These are phyloP conservation scores for Oenanthe sinensis DNA, from an alignment of 129 eudicot species.

Conservation along the genomic window DNA sequence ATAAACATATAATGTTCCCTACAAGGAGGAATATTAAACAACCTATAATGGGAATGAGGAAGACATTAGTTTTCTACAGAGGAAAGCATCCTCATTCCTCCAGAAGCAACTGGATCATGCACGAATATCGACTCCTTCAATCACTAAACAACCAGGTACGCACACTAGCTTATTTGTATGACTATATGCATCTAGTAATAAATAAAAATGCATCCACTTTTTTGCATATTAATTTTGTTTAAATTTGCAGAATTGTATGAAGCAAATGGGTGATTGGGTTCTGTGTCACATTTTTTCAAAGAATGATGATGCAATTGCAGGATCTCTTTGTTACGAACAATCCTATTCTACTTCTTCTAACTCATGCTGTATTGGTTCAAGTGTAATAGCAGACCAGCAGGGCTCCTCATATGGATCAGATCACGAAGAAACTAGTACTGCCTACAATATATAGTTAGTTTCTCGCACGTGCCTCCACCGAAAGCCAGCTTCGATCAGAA, in stretches of 20 bases:
- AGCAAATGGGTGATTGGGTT: conserved; percentile 63
- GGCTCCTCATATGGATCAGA: conserved; percentile 31
- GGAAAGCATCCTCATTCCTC: conserved; percentile 33
- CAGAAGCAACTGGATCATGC: conserved; percentile 73
- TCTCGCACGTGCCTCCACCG: not conserved
- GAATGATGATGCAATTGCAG: conserved; percentile 13
- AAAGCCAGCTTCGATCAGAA: not conserved
- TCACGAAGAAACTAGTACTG: conserved; percentile 15
- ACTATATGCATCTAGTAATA: not conserved
- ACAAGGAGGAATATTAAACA: conserved; percentile 11
- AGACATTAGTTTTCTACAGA: conserved; percentile 49
- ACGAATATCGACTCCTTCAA: conserved; percentile 58
- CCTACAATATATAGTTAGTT: not conserved
- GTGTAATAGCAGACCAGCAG: conserved; percentile 26
- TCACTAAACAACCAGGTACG: conserved; percentile 15
- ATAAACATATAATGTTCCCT: conserved; percentile 35
- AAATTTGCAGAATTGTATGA: conserved; percentile 32
- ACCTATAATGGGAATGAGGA: conserved; percentile 54
- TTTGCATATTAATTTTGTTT: not conserved
- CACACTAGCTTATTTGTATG: not conserved
- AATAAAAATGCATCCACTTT: not conserved
- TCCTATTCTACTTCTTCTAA: conserved; percentile 27
- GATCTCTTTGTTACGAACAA: conserved; percentile 6
- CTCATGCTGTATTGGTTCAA: conserved; percentile 37
- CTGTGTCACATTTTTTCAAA: conserved; percentile 55